Conservation (phyloP, 1,284 basidiomycete genomes). For the Microbotryomycetes sp. region DNA sequence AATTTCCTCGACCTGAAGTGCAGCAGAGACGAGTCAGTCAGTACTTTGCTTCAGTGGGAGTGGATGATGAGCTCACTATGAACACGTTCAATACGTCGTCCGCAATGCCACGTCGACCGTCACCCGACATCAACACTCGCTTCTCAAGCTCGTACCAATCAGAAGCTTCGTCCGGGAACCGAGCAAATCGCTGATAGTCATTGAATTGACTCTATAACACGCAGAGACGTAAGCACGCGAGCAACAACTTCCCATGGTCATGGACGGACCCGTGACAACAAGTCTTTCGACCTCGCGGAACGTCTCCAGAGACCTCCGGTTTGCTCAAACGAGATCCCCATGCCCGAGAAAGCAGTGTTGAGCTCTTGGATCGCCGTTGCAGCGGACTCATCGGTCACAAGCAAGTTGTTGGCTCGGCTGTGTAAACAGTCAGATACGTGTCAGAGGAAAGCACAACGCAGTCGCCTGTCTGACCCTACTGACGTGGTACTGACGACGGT, state of each 20-base stretch:
- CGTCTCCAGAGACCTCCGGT: background rate
- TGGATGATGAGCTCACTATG: no score
- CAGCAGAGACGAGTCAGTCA: no score
- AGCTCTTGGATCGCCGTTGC: background rate
- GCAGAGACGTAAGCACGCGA: no score
- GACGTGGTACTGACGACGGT: background rate
- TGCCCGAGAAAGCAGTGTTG: background rate
- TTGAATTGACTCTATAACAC: background rate
- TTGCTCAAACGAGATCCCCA: background rate
- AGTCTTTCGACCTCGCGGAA: background rate
- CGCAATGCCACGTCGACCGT: background rate
- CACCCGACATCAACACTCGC: background rate
- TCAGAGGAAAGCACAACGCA: no score
- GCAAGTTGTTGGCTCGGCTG: background rate
- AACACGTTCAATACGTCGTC: background rate
- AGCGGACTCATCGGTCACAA: background rate
- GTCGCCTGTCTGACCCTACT: background rate
- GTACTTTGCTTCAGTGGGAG: no score
- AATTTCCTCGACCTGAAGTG: background rate
- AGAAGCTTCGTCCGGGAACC: background rate
- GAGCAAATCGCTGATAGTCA: background rate
- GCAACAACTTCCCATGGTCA: no score
- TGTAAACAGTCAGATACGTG: no score
- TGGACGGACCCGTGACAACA: background rate
- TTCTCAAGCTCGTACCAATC: background rate